Percentiles rank a stretch among this genome's conserved stretches.
Conservation (phyloP, 805 yeast genomes). For the Komagataella pastoris region DNA sequence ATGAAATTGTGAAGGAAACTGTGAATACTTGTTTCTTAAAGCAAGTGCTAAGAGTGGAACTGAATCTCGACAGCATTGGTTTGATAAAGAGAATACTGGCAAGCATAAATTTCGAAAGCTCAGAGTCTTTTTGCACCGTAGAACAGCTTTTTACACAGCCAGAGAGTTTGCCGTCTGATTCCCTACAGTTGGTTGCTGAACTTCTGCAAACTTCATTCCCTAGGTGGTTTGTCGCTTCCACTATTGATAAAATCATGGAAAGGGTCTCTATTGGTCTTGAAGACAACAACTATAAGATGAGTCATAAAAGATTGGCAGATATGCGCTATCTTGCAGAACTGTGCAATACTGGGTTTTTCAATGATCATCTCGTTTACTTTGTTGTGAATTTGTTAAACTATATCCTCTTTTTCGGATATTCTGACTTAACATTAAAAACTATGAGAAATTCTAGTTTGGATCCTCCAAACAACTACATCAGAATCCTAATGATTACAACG, state of each 20-base stretch:
- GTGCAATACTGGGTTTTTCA: slow-evolving; percentile 32
- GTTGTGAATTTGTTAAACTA: slow-evolving; percentile 39
- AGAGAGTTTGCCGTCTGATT: slow-evolving; percentile 45
- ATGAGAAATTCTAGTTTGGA: slow-evolving; percentile 24
- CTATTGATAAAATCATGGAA: slow-evolving; percentile 55
- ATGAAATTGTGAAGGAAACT: slow-evolving; percentile 26
- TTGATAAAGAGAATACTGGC: slow-evolving; percentile 15
- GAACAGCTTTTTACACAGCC: slow-evolving; percentile 40
- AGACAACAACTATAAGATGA: slow-evolving; percentile 39
- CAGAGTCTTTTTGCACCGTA: slow-evolving; percentile 17
- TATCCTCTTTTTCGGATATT: slow-evolving; percentile 55
- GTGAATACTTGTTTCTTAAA: slow-evolving; percentile 22
- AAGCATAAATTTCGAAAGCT: slow-evolving; percentile 20
- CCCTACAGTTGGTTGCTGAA: slow-evolving; percentile 34
- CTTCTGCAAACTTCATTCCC: slow-evolving; percentile 23
- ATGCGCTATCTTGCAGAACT: slow-evolving; percentile 48
- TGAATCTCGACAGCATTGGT: slow-evolving; percentile 22
- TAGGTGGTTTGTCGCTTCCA: slow-evolving; percentile 26
- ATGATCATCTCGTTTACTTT: slow-evolving; percentile 27
- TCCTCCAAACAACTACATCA: slow-evolving; percentile 53
- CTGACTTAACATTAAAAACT: slow-evolving; percentile 11
- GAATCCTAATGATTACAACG: slow-evolving; percentile 42
- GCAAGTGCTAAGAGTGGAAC: slow-evolving; percentile 36
- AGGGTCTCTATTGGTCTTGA: slow-evolving; percentile 56
- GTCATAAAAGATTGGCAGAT: slow-evolving; percentile 49